These are phyloP conservation scores for Malus sieversii DNA, from an alignment of 306 rosid genomes.

Conservation along the genomic window DNA sequence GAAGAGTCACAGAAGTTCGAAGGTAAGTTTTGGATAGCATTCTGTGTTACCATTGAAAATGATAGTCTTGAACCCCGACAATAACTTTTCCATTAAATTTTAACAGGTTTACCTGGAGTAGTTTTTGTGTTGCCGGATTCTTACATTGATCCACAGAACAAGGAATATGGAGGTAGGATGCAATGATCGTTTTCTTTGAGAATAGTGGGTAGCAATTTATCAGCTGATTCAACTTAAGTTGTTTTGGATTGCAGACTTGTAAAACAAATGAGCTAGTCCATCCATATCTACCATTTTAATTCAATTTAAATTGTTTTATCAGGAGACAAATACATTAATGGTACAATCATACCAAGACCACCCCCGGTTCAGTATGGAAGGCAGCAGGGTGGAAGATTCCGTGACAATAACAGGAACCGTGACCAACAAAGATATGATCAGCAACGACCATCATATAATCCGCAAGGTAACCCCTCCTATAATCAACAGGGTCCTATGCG, in stretches of 20 bases:
- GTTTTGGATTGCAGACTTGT: not conserved
- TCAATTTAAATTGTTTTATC: conserved; percentile 6
- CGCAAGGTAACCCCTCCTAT: conserved; percentile 38
- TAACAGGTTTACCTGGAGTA: conserved; percentile 65
- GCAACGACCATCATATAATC: conserved; percentile 27
- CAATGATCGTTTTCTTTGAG: not conserved
- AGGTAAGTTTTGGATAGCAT: conserved; percentile 29
- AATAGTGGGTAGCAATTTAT: not conserved
- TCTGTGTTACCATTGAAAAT: not conserved
- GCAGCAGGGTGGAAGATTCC: conserved; percentile 28
- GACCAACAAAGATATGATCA: conserved; percentile 33
- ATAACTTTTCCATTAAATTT: not conserved
- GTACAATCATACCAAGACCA: conserved; percentile 76
- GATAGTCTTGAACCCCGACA: not conserved
- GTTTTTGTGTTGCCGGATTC: conserved; percentile 79
- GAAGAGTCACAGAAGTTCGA: conserved; percentile 75
- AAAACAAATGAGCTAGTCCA: not conserved
- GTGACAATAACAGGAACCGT: conserved; percentile 36
- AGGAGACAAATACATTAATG: conserved; percentile 86
- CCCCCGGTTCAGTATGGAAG: conserved; percentile 74
- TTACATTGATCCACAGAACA: conserved; percentile 63
- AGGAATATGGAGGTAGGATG: conserved; percentile 77
- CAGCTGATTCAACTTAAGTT: not conserved
- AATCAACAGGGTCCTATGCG: conserved; percentile 33
- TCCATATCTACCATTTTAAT: not conserved